A percentile compares a stretch with the other conserved stretches of the same genome.
Evolutionary conservation across 2,329 filamentous ascomycete species (phyloP).

Genomic region (Aspergillus pseudoglaucus): DNA sequence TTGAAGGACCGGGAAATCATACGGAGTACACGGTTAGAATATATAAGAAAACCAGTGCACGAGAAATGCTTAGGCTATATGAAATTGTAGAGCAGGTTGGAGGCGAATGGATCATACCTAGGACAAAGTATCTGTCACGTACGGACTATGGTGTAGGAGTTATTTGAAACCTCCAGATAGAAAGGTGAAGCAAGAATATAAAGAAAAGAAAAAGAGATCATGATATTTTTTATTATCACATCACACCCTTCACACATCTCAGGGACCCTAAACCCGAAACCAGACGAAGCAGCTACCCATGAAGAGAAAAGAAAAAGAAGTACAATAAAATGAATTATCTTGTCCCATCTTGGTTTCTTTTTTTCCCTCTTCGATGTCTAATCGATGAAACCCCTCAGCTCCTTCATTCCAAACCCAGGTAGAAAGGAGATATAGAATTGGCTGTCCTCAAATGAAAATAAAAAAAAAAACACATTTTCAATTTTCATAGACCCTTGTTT

Average conservation of each 20-base stretch:
- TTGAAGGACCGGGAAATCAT: no score
- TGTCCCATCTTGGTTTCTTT: conserved; percentile 2
- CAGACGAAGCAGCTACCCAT: background rate
- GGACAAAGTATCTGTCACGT: no score
- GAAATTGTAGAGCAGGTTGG: no score
- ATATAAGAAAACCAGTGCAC: no score
- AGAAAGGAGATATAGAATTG: conserved; percentile 1
- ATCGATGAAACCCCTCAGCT: conserved; percentile 1
- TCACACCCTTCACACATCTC: conserved; percentile 10
- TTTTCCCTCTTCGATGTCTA: conserved; percentile 4
- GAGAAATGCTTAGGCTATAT: no score
- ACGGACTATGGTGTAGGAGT: no score
- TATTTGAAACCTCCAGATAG: background rate
- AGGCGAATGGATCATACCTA: no score
- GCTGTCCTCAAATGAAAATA: conserved; percentile 2
- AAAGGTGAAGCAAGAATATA: background rate
- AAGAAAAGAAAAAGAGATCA: background rate
- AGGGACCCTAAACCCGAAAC: conserved; percentile 1
- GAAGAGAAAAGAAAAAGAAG: background rate
- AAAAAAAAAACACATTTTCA: conserved; percentile 5
- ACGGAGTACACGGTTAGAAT: no score
- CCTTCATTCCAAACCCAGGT: conserved; percentile 1
- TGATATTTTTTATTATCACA: conserved; percentile 18
- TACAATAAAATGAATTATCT: background rate
- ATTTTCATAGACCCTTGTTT: background rate